These are phyloP conservation scores for Phaseolus coccineus DNA, from an alignment of 331 rosid species.

Conservation along the genomic window DNA sequence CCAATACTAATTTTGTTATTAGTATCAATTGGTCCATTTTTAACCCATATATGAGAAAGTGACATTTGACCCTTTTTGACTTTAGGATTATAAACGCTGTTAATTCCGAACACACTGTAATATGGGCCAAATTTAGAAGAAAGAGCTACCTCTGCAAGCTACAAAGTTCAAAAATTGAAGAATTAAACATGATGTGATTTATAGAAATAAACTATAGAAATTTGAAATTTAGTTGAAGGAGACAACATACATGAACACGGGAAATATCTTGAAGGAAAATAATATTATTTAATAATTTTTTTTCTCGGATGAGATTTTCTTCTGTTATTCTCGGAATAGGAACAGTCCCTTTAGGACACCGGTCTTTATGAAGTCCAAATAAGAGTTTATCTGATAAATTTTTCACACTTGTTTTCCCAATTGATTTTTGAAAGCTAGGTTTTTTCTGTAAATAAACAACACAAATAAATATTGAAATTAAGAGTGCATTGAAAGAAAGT, in stretches of 20 bases:
- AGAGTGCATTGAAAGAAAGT: background rate
- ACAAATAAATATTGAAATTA: background rate
- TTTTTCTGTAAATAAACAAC: background rate
- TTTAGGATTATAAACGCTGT: background rate
- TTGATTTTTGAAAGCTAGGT: background rate
- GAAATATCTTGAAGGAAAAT: background rate
- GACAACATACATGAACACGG: background rate
- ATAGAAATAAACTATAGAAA: background rate
- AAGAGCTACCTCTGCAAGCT: background rate
- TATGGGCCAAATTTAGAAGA: accelerated
- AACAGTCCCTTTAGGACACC: background rate
- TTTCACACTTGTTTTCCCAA: background rate
- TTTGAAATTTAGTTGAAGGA: background rate
- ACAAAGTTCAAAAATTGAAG: background rate
- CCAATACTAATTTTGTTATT: background rate
- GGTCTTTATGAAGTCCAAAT: background rate
- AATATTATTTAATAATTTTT: background rate
- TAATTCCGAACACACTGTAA: background rate
- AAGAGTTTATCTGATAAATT: background rate
- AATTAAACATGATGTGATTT: background rate
- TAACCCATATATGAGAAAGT: background rate
- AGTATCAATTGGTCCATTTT: background rate
- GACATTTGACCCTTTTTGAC: background rate
- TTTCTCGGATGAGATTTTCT: background rate
- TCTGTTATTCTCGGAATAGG: conserved; percentile 32